phyloP scores from a whole-genome alignment of 805 yeast species.

The Candida peoriensis region DNA sequence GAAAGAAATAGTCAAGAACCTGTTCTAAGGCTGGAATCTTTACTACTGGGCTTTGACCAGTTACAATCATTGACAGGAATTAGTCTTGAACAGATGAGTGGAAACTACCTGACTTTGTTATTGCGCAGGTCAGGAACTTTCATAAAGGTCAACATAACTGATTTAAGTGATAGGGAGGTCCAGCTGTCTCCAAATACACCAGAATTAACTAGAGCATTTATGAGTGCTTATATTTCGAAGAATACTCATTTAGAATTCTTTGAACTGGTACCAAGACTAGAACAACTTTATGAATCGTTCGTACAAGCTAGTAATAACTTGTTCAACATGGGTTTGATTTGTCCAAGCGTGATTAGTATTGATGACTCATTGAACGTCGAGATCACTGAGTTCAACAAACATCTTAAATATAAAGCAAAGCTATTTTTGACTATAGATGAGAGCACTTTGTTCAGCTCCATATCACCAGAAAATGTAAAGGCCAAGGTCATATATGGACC shows the following conservation, averaged over 20 bases:
- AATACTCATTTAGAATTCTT: constrained; percentile 1
- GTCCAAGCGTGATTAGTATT: constrained; percentile 8
- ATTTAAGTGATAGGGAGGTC: constrained; percentile 2
- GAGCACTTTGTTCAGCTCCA: constrained; percentile 5
- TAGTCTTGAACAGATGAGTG: constrained; percentile 9
- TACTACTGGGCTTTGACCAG: constrained; percentile 7
- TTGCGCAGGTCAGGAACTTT: constrained; percentile 7
- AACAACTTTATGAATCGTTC: constrained; percentile 3
- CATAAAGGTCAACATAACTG: constrained; percentile 9
- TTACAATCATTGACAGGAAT: constrained; percentile 14
- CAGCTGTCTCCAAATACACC: constrained; percentile 7
- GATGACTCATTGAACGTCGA: constrained; percentile 8
- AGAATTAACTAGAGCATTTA: constrained; percentile 5
- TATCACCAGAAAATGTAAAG: constrained; percentile 1
- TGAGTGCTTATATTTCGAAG: constrained; percentile 7
- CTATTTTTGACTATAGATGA: constrained; percentile 11
- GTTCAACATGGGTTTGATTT: constrained; percentile 13
- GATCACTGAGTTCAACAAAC: constrained; percentile 15
- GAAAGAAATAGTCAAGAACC: constrained; percentile 21
- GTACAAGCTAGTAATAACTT: constrained; percentile 12
- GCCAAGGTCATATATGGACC: constrained; percentile 15
- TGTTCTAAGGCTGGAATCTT: constrained; percentile 8
- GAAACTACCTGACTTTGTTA: constrained; percentile 3
- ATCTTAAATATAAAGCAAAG: constrained; percentile 14
- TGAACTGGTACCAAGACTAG: constrained; percentile 7